Percentiles rank a stretch among this genome's conserved stretches.
Conservation (phyloP, 306 rosid genomes). For the Cicer judaicum region DNA sequence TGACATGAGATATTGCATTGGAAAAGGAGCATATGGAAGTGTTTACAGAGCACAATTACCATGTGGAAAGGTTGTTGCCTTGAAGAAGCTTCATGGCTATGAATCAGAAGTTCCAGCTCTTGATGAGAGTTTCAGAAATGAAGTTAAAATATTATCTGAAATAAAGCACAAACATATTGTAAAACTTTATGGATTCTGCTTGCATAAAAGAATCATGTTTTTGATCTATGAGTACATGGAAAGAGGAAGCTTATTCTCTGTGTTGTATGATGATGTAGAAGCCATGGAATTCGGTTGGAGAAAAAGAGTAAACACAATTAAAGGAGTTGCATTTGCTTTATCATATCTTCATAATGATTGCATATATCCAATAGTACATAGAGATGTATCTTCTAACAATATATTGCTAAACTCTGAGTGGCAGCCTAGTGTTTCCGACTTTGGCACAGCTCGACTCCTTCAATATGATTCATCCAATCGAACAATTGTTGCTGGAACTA, state of each 20-base stretch:
- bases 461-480: conserved; percentile 21
- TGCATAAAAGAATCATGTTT: conserved; percentile 38
- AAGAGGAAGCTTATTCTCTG: conserved; percentile 34
- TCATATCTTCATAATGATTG: conserved; percentile 43
- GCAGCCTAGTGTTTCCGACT: conserved; percentile 23
- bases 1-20: conserved; percentile 20
- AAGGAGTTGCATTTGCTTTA: conserved; percentile 38
- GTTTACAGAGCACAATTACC: conserved; percentile 32
- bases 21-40: conserved; percentile 36
- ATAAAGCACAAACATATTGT: conserved; percentile 30
- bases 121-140: conserved; percentile 39
- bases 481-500: conserved; percentile 44
- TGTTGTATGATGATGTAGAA: conserved; percentile 11
- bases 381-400: conserved; percentile 27
- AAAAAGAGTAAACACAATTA: conserved; percentile 25
- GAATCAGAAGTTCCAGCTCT: background rate
- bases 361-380: conserved; percentile 25
- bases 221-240: conserved; percentile 36
- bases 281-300: conserved; percentile 28
- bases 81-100: conserved; percentile 36
- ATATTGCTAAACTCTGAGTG: conserved; percentile 14
- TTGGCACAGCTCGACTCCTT: conserved; percentile 21
- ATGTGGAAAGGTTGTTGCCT: conserved; percentile 21
- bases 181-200: conserved; percentile 35
- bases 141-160: conserved; percentile 29